These are phyloP conservation scores for Nannizziopsis arthrosporioides DNA, from an alignment of 2,329 filamentous ascomycete species.

Conservation along the genomic window DNA sequence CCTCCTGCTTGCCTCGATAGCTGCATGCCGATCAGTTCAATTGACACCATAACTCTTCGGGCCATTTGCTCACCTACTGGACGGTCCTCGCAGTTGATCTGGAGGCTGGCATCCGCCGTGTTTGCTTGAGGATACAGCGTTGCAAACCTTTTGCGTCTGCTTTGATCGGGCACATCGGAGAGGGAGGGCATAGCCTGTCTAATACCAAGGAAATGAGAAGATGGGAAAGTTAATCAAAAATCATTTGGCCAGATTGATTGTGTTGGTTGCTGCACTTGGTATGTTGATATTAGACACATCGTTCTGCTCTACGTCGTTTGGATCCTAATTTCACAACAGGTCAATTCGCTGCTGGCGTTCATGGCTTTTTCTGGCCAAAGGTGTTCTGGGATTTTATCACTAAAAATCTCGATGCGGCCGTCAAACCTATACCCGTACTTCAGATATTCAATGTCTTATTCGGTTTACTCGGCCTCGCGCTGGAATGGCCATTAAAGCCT, in stretches of 20 bases:
- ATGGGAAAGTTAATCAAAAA: slow-evolving; percentile 99
- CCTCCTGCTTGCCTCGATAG: slow-evolving; percentile 4
- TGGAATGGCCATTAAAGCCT: slow-evolving; percentile 79
- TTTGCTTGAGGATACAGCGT: background rate
- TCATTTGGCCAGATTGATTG: slow-evolving; percentile 91
- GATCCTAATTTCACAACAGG: slow-evolving; percentile 42
- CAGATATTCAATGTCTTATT: slow-evolving; percentile 83
- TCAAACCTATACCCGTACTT: slow-evolving; percentile 76
- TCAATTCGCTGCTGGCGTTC: slow-evolving; percentile 70
- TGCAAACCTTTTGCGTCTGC: background rate
- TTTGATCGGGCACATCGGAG: background rate
- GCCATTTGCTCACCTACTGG: background rate
- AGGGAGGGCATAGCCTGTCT: background rate
- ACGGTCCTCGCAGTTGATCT: background rate
- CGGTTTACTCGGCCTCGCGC: slow-evolving; percentile 64
- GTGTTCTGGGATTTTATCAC: slow-evolving; percentile 97
- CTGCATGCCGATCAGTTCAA: background rate
- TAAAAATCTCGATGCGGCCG: slow-evolving; percentile 71
- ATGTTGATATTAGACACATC: slow-evolving; percentile 24
- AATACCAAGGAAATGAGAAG: slow-evolving; percentile 6
- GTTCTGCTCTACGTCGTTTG: background rate
- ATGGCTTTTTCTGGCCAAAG: slow-evolving; percentile 96
- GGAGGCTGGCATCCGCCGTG: background rate
- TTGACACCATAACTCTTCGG: slow-evolving; percentile 3
- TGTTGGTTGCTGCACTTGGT: slow-evolving; percentile 73